A percentile compares a stretch with the other conserved stretches of the same genome.
Evolutionary conservation across 352 stramenopile species (phyloP).

Genomic region (Phytophthora chlamydospora): DNA sequence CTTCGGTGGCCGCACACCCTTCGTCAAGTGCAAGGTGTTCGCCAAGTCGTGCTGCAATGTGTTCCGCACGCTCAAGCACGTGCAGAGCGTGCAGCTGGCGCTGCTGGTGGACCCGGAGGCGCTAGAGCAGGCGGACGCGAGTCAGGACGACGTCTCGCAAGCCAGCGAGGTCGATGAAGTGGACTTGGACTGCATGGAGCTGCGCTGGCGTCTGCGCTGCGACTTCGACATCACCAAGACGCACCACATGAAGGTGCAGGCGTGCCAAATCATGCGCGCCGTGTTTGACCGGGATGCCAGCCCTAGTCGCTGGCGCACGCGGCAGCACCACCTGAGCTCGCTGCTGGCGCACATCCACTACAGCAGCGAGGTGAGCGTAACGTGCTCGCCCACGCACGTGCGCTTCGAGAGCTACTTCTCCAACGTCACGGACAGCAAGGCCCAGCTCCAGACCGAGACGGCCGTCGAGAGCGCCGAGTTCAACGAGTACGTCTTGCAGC

Average conservation of each 20-base stretch:
- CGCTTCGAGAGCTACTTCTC: conserved; percentile 86
- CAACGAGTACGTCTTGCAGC: conserved; percentile 67
- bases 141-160: conserved; percentile 34
- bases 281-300: conserved; percentile 72
- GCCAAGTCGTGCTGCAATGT: conserved; percentile 81
- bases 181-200: conserved; percentile 67
- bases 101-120: conserved; percentile 59
- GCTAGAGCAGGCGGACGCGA: conserved; percentile 23
- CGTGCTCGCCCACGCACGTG: conserved; percentile 62
- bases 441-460: conserved; percentile 85
- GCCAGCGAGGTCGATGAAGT: conserved; percentile 47
- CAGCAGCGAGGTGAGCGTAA: conserved; percentile 80
- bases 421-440: conserved; percentile 65
- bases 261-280: conserved; percentile 79
- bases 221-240: conserved; percentile 91
- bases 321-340: conserved; percentile 78
- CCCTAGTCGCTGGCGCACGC: conserved; percentile 58
- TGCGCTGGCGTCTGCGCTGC: conserved; percentile 73
- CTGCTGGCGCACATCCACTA: conserved; percentile 83
- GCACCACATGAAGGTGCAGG: conserved; percentile 81
- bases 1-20: conserved; percentile 43
- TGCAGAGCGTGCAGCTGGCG: conserved; percentile 72
- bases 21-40: conserved; percentile 81
- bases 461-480: conserved; percentile 82
- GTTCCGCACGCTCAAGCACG: conserved; percentile 85